These are phyloP conservation scores for Penicillium parvum DNA, from an alignment of 495 filamentous ascomycete species.

Conservation along the genomic window DNA sequence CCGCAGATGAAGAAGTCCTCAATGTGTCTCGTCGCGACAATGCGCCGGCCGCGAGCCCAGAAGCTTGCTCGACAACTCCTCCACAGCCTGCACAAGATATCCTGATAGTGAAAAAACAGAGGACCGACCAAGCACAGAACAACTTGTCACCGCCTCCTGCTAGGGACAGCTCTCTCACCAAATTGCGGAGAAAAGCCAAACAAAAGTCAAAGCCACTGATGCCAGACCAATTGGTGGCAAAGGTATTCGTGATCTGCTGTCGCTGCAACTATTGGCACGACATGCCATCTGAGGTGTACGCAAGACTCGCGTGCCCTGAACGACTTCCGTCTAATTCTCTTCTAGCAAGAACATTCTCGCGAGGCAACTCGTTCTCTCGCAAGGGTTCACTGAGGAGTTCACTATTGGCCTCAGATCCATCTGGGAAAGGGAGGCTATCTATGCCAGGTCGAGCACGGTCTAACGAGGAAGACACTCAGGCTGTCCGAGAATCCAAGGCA, in stretches of 20 bases:
- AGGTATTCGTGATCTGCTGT: conserved; percentile 79
- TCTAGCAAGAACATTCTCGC: conserved; percentile 10
- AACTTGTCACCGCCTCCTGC: conserved; percentile 1
- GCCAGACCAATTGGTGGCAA: conserved; percentile 54
- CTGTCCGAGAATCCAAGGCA: not conserved
- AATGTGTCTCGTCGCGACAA: conserved; percentile 8
- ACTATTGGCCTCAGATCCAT: conserved; percentile 29
- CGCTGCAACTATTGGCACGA: conserved; percentile 79
- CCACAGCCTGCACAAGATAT: not conserved
- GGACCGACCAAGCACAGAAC: not conserved
- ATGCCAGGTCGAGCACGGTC: not conserved
- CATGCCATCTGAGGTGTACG: conserved; percentile 69
- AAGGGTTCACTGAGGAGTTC: conserved; percentile 3
- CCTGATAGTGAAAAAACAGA: not conserved
- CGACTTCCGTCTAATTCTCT: conserved; percentile 42
- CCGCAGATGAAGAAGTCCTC: conserved; percentile 32
- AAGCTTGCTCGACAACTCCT: not conserved
- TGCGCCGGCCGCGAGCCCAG: not conserved
- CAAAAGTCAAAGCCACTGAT: conserved; percentile 16
- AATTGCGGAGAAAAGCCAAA: conserved; percentile 6
- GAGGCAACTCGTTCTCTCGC: not conserved
- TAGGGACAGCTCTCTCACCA: conserved; percentile 1
- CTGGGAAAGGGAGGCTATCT: conserved; percentile 3
- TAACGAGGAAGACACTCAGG: not conserved
- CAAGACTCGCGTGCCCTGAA: conserved; percentile 65